phyloP scores from a whole-genome alignment of 331 rosid species.

The Pyracantha coccinea region DNA sequence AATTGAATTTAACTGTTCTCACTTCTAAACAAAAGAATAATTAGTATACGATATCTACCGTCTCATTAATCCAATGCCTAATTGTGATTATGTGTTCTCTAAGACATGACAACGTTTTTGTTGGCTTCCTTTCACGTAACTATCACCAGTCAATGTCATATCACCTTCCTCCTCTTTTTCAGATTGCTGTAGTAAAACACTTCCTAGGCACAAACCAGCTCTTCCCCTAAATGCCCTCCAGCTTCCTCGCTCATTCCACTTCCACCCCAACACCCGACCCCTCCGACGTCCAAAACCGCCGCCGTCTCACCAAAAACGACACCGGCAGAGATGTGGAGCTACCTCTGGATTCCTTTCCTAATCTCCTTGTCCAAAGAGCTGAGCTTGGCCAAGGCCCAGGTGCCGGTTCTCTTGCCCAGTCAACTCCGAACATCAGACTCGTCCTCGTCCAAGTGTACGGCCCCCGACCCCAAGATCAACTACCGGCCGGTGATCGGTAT shows the following conservation, averaged over 20 bases:
- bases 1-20: neutral
- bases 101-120: neutral
- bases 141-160: neutral
- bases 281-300: neutral
- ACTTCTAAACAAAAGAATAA: neutral
- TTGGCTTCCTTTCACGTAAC: neutral
- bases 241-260: slow-evolving; percentile 7
- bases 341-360: slow-evolving; percentile 31
- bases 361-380: slow-evolving; percentile 23
- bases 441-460: slow-evolving; percentile 21
- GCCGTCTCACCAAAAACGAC: neutral
- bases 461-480: slow-evolving; percentile 34
- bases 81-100: too few species aligned
- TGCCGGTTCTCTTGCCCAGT: slow-evolving; percentile 30
- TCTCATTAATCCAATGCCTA: too few species aligned
- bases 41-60: neutral
- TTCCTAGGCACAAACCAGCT: neutral
- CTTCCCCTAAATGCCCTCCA: slow-evolving; percentile 8
- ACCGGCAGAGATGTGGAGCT: slow-evolving; percentile 27
- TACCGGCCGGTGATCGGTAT: slow-evolving; percentile 77
- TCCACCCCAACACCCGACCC: neutral
- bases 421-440: slow-evolving; percentile 25
- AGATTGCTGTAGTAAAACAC: neutral
- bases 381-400: slow-evolving; percentile 13
- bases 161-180: neutral